Evolutionary conservation across 2,329 filamentous ascomycete genomes (phyloP), one percentile per base, ranked within the genome.

Genomic region (Fusarium sp.): DNA sequence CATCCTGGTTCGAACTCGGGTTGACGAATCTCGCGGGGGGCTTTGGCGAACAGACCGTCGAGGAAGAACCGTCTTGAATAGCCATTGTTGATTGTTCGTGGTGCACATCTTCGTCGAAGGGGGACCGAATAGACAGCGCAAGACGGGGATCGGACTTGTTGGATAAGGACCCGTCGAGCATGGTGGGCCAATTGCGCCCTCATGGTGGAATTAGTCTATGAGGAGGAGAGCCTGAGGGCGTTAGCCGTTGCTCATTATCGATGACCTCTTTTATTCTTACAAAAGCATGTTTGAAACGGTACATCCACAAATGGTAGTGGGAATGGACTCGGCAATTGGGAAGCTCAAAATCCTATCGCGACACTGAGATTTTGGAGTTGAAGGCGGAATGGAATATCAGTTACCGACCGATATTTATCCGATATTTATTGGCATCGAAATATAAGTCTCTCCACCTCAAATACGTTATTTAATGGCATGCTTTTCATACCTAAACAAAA

Each of bases 1-100:
- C 95, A 89, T 59, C 94, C 95, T 1, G 90, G 92, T 77, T 91
- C 92, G 68, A 91, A 84, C 75, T 91, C 87, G 56, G 91, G 85
- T 28, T 89, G 85, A 79, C 90, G 91, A 47, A 91, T 82, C 63
- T 88, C 84, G 65, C 89, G 86, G 24, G 90, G 87, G 7, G 89
- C 83, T 75, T 90, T 90, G 70, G 85, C 79, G 74, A 93, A 88
- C 51, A 94, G 83, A 31, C 87, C 86, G 41, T 79, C 77, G 75
- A 95, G 86, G 65, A 95, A 90, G 7, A 87, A 87, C 54, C 83
- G 76, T 38, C 75, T 71, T 30, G 76, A 78, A 20, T 47, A 65
- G 31, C 68, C 62, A 38, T 75, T 73, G 35, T 69, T 65, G 22
- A 74, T 65, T 16, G 79, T 72, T 44, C 73, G 74, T n/a, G 70